These are phyloP conservation scores for Mycena capillaripes DNA, from an alignment of 768 basidiomycete genomes.

Conservation along the genomic window DNA sequence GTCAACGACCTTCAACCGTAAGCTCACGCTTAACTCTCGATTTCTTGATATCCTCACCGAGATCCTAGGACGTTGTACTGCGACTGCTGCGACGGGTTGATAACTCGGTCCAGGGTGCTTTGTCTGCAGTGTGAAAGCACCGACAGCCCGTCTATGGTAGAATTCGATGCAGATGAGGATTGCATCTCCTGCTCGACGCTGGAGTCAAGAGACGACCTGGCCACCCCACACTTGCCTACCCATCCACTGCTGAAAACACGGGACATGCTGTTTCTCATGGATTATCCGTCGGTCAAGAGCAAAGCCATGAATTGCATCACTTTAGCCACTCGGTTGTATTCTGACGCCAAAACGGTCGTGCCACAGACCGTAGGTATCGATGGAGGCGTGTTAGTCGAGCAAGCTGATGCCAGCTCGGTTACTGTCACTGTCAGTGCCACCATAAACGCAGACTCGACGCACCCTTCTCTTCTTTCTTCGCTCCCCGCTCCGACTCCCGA, in stretches of 20 bases:
- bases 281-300: neutral
- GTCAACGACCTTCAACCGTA: constrained; percentile 12
- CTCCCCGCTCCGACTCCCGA: too few species aligned
- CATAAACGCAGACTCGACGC: neutral
- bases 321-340: neutral
- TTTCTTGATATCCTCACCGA: neutral
- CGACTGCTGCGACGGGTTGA: constrained; percentile 1
- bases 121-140: constrained; percentile 22
- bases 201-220: neutral
- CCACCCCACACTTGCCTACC: neutral
- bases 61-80: neutral
- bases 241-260: constrained; percentile 9
- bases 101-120: constrained; percentile 15
- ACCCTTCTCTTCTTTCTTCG: neutral
- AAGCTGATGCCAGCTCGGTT: neutral
- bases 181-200: neutral
- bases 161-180: constrained; percentile 2
- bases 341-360: neutral
- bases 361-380: neutral
- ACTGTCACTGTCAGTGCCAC: neutral
- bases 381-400: neutral
- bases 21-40: neutral
- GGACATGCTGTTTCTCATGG: constrained; percentile 2
- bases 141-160: neutral
- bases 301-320: neutral